Percentiles rank a stretch among this genome's conserved stretches.
Evolutionary conservation across 2,329 filamentous ascomycete genomes (phyloP).

Genomic region (Aotearoamyces nothofagi): DNA sequence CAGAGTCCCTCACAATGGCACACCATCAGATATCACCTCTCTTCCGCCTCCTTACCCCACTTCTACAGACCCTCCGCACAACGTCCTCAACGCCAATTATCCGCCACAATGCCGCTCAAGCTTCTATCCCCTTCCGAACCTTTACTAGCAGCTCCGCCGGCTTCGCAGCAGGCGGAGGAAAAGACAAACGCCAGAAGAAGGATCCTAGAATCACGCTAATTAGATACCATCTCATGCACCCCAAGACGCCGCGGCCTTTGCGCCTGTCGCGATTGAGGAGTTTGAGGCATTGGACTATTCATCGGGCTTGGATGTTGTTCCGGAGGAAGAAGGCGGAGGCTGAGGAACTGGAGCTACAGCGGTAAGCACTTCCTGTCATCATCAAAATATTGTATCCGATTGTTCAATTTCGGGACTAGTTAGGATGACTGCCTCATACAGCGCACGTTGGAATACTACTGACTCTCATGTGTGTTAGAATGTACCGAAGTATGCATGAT

Average conservation of each 20-base stretch:
- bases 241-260: conserved; percentile 58
- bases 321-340: conserved; percentile 50
- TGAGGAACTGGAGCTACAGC: conserved; percentile 56
- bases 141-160: conserved; percentile 10
- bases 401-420: no score
- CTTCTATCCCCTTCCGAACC: conserved; percentile 2
- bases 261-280: conserved; percentile 76
- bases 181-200: conserved; percentile 6
- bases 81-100: conserved; percentile 3
- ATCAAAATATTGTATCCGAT: no score
- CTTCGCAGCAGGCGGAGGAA: conserved; percentile 5
- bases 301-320: conserved; percentile 84
- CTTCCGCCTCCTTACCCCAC: conserved; percentile 12
- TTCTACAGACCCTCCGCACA: conserved; percentile 11
- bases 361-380: conserved; percentile 30
- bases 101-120: conserved; percentile 1
- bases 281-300: conserved; percentile 97
- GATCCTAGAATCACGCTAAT: conserved; percentile 33
- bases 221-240: conserved; percentile 56
- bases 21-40: conserved; percentile 8
- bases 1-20: conserved; percentile 7
- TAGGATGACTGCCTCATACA: no score
- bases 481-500: conserved; percentile 67
- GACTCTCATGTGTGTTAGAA: conserved; percentile 13
- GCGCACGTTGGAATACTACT: no score